Evolutionary conservation across 176 grass and related monocot genomes (phyloP).

Genomic region (Hyparrhenia diplandra): DNA sequence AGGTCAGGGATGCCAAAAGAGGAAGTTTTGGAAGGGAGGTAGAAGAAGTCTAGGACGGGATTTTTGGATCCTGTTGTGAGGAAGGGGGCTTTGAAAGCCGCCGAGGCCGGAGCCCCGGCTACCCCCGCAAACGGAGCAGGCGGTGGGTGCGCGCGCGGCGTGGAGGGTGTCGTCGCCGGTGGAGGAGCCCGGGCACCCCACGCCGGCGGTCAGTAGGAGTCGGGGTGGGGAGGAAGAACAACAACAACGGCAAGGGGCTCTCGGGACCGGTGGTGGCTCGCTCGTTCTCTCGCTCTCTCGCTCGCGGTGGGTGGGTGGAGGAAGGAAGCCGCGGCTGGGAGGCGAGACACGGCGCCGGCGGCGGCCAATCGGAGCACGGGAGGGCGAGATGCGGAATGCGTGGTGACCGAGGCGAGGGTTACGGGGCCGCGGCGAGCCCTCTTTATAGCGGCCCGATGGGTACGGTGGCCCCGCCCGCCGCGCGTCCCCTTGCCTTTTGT

Average conservation of each 20-base stretch:
- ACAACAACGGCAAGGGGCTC: not conserved
- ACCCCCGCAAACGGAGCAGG: slow-evolving; percentile 96
- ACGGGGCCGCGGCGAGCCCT: not conserved
- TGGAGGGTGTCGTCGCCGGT: slow-evolving; percentile 33
- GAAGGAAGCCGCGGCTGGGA: too few species aligned
- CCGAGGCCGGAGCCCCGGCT: slow-evolving; percentile 99
- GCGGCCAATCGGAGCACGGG: not conserved
- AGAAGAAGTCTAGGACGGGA: too few species aligned
- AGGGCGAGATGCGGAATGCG: too few species aligned
- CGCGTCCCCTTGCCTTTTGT: not conserved
- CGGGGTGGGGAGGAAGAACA: not conserved
- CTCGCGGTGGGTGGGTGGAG: not conserved
- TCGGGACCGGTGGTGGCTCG: too few species aligned
- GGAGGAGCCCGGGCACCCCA: slow-evolving; percentile 62
- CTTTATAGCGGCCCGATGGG: slow-evolving; percentile 15
- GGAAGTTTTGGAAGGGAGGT: too few species aligned
- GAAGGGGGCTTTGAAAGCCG: slow-evolving; percentile 98
- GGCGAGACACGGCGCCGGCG: too few species aligned
- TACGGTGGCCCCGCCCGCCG: not conserved
- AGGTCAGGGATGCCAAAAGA: too few species aligned
- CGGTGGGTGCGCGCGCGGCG: slow-evolving; percentile 38
- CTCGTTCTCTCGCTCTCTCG: too few species aligned
- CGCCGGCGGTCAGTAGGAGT: slow-evolving; percentile 66
- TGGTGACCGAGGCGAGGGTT: not conserved
- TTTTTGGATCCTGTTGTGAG: slow-evolving; percentile 64